Conservation (phyloP, 1,139 yeast genomes). For the Diutina sp. region DNA sequence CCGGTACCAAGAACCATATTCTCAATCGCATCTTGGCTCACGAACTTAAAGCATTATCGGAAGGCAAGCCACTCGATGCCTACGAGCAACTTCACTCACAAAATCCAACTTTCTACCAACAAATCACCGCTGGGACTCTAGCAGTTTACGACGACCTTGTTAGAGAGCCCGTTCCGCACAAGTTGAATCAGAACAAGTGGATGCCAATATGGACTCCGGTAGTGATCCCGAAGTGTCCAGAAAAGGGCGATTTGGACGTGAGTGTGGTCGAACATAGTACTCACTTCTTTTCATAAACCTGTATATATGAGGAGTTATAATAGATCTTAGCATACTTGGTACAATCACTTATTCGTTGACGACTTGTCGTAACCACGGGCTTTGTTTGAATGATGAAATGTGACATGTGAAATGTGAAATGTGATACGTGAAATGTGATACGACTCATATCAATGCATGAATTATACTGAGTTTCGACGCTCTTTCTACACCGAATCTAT, state of each 20-base stretch:
- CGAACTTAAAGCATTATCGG: slow-evolving; percentile 8
- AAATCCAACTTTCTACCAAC: slow-evolving; percentile 5
- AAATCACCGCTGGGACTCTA: neutral
- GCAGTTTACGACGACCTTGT: neutral
- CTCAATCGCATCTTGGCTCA: slow-evolving; percentile 6
- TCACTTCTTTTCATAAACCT: slow-evolving; percentile 23
- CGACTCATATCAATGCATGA: too few species aligned
- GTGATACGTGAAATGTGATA: too few species aligned
- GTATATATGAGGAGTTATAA: too few species aligned
- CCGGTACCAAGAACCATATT: neutral
- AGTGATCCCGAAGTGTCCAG: slow-evolving; percentile 16
- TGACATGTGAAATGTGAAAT: too few species aligned
- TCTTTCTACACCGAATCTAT: too few species aligned
- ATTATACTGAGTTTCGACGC: too few species aligned
- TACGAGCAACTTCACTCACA: slow-evolving; percentile 12
- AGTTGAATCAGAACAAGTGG: neutral
- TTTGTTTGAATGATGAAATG: too few species aligned
- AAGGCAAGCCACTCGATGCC: slow-evolving; percentile 5
- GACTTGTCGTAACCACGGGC: too few species aligned
- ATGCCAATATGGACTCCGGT: slow-evolving; percentile 12
- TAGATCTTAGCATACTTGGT: too few species aligned
- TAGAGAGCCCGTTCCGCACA: neutral
- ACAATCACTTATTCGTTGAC: too few species aligned
- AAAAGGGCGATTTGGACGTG: slow-evolving; percentile 21
- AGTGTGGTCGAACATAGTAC: slow-evolving; percentile 18